Conservation (phyloP, 2,329 filamentous ascomycete genomes). For the Pyrenophora seminiperda region DNA sequence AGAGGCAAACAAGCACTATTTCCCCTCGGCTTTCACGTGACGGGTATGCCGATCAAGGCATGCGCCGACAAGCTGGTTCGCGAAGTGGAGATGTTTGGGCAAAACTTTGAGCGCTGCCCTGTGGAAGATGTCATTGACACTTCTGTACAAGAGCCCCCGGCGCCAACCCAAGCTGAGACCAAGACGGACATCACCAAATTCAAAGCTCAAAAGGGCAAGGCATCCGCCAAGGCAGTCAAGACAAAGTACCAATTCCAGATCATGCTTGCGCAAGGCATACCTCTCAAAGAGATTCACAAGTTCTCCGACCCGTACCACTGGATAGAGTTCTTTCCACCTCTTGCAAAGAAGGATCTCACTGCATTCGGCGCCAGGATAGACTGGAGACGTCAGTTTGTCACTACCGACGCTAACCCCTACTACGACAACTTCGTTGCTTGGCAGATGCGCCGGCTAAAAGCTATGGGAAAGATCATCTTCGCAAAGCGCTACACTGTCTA, state of each 20-base stretch:
- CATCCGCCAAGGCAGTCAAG: slow-evolving; percentile 84
- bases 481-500: slow-evolving; percentile 91
- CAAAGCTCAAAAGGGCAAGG: slow-evolving; percentile 76
- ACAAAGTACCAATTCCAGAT: slow-evolving; percentile 97
- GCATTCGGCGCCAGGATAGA: slow-evolving; percentile 87
- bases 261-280: slow-evolving; percentile 89
- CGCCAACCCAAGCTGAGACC: slow-evolving; percentile 65
- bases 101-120: slow-evolving; percentile 77
- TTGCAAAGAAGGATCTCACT: slow-evolving; percentile 77
- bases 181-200: slow-evolving; percentile 92
- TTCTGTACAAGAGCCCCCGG: slow-evolving; percentile 57
- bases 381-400: slow-evolving; percentile 91
- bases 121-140: slow-evolving; percentile 50
- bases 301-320: slow-evolving; percentile 92
- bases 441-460: slow-evolving; percentile 94
- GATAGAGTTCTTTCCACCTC: slow-evolving; percentile 89
- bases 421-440: slow-evolving; percentile 94
- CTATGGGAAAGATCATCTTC: slow-evolving; percentile 90
- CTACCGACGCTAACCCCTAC: slow-evolving; percentile 94
- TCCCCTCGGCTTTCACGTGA: slow-evolving; percentile 93
- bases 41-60: slow-evolving; percentile 92
- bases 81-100: slow-evolving; percentile 87
- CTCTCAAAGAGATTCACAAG: slow-evolving; percentile 84
- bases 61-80: slow-evolving; percentile 92
- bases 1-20: slow-evolving; percentile 85